Evolutionary conservation across 2,329 filamentous ascomycete genomes (phyloP), one percentile per base, ranked within the genome.

Genomic region (Lasiodiplodia sp.): DNA sequence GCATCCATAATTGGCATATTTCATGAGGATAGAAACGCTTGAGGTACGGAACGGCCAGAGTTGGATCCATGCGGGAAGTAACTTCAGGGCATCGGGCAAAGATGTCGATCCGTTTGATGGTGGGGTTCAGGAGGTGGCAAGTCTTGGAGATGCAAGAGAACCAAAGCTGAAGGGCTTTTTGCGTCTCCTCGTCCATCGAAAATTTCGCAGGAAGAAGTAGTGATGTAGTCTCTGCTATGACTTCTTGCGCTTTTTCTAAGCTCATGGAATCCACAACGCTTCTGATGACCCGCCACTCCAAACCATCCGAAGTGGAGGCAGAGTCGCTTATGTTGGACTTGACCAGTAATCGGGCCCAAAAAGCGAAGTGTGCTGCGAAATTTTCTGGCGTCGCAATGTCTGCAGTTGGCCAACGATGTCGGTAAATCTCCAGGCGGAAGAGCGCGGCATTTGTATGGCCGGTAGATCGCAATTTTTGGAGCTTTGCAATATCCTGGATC

Each of bases 351-450:
- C 23, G 65, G 18, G 25, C 40, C 66, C 66, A 68, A 3, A 14
- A 34, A n/a, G 21, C 56, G 10, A 44, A 23, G 8, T 68, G 25
- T 23, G 47, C 10, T 5, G 34, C 37, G 28, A 23, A 28, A 25
- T n/a, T 6, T 3, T 34, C 14, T 47, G 16, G 10, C 4, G 8
- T 23, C 34, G 25, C 47, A 21, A 16, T 4, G n/a, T 21, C 8
- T 1, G 10, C n/a, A 37, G 25, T 21, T 16, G 66, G 66, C 66
- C 66, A 68, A 14, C 31, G 44, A 16, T 16, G 51, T 10, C 44
- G 14, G 37, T 68, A 68, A 4, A 68, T 38, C 3, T 63, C 47
- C 7, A 68, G 28, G 14, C 66, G 40, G 21, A 68, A 68, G 18
- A 55, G 47, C 40, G n/a, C 18, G 11, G 34, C 25, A 12, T 44